A percentile compares a stretch with the other conserved stretches of the same genome.
These are phyloP conservation scores for Tubosaeta sp. DNA, from an alignment of 768 basidiomycete species.

Conservation along the genomic window DNA sequence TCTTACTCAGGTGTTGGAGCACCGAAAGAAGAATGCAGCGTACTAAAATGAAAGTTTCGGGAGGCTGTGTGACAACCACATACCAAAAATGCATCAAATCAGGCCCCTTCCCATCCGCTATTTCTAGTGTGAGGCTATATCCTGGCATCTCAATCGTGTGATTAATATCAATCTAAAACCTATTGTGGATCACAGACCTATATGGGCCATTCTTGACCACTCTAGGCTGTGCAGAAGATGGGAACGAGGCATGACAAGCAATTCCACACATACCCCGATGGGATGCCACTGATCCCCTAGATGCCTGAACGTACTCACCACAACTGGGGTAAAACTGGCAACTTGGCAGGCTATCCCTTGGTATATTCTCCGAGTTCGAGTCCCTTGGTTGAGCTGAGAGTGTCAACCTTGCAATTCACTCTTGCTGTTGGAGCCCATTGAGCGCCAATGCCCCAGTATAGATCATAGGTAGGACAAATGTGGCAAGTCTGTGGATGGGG, in stretches of 20 bases:
- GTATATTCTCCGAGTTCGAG: slow-evolving; percentile 5
- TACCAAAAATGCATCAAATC: too few relatives aligned
- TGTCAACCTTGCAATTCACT: slow-evolving; percentile 26
- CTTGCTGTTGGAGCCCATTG: slow-evolving; percentile 26
- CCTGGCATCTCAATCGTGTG: too few relatives aligned
- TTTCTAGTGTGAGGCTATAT: too few relatives aligned
- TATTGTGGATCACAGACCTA: too few relatives aligned
- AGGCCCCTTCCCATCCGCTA: too few relatives aligned
- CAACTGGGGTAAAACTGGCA: slow-evolving; percentile 8
- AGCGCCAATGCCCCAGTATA: slow-evolving; percentile 22
- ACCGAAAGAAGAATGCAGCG: too few relatives aligned
- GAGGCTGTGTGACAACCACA: too few relatives aligned
- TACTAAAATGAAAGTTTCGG: too few relatives aligned
- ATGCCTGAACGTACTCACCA: neutral
- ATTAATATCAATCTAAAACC: too few relatives aligned
- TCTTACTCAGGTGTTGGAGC: too few relatives aligned
- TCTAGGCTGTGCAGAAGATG: slow-evolving; percentile 16
- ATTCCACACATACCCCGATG: slow-evolving; percentile 17
- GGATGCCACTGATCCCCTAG: slow-evolving; percentile 28
- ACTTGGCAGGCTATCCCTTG: slow-evolving; percentile 18
- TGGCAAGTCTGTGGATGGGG: slow-evolving; percentile 21
- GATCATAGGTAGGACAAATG: slow-evolving; percentile 17
- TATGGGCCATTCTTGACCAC: slow-evolving; percentile 33
- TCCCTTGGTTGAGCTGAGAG: slow-evolving; percentile 10
- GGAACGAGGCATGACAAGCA: neutral